Percentiles rank a stretch among this genome's conserved stretches.
Conservation (phyloP, 202 grass and related monocot genomes). For the Tripidium arundinaceum region DNA sequence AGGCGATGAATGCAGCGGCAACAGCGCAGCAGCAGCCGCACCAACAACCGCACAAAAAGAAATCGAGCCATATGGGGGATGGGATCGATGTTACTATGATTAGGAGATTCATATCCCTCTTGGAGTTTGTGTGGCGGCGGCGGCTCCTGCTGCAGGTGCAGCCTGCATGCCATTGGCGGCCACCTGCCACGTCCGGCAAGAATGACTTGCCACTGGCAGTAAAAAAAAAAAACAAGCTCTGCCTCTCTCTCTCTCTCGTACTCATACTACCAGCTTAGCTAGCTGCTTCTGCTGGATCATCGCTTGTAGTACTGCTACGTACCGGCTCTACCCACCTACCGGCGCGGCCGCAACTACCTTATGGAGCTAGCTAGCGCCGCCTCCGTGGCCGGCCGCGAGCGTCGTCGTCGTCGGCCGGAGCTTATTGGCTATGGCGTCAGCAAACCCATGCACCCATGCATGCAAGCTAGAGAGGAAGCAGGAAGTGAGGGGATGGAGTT, state of each 20-base stretch:
- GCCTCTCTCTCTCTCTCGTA: not conserved
- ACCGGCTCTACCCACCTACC: conserved; percentile 26
- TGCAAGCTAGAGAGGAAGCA: not conserved
- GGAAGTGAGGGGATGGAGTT: not conserved
- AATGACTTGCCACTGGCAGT: conserved; percentile 4
- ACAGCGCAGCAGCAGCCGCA: conserved; percentile 4
- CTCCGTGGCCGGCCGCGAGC: not conserved
- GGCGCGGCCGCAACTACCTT: conserved; percentile 19
- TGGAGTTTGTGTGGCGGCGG: conserved; percentile 43
- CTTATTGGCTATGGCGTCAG: not conserved
- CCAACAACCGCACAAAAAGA: conserved; percentile 66
- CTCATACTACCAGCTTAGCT: not conserved
- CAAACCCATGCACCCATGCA: conserved; percentile 28
- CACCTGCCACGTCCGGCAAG: conserved; percentile 23
- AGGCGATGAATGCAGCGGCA: conserved; percentile 44
- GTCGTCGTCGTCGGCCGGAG: not conserved
- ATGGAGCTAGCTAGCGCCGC: not conserved
- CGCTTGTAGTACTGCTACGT: not conserved
- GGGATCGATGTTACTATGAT: conserved; percentile 65
- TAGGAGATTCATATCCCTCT: conserved; percentile 59
- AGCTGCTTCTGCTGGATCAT: not conserved
- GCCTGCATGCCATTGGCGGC: conserved; percentile 43
- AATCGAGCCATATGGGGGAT: conserved; percentile 23
- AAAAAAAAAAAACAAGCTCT: conserved; percentile 17
- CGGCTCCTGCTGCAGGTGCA: not conserved